Evolutionary conservation across 805 yeast species (phyloP).

Genomic region (Wickerhamiella allomyrinae): DNA sequence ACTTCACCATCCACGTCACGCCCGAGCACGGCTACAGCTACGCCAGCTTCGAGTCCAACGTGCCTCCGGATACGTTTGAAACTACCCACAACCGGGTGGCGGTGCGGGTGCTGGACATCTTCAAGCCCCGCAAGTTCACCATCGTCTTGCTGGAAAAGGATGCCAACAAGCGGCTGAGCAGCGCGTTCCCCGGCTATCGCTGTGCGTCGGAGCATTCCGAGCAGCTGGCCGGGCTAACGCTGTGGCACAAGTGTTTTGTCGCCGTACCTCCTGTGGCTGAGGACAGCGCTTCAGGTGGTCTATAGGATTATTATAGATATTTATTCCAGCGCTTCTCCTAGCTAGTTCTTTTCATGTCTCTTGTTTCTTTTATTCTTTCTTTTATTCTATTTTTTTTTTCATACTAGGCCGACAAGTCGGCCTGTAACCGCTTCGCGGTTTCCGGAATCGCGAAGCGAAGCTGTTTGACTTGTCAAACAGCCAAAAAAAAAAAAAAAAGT

Average conservation of each 20-base stretch:
- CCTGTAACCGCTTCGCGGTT: too few species aligned
- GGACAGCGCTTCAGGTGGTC: not conserved
- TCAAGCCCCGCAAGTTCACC: conserved; percentile 64
- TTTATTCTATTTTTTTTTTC: not conserved
- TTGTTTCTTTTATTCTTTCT: not conserved
- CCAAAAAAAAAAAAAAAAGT: too few species aligned
- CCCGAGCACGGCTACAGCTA: conserved; percentile 92
- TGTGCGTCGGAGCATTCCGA: conserved; percentile 13
- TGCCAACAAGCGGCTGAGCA: not conserved
- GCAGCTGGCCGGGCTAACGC: conserved; percentile 9
- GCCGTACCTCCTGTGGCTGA: too few species aligned
- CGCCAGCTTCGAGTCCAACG: conserved; percentile 90
- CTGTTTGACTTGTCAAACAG: too few species aligned
- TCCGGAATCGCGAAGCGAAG: too few species aligned
- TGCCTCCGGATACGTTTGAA: conserved; percentile 33
- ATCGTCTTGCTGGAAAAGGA: conserved; percentile 24
- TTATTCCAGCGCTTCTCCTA: not conserved
- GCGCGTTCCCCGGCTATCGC: conserved; percentile 6
- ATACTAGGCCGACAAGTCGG: too few species aligned
- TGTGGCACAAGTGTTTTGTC: conserved; percentile 7
- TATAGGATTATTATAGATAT: not conserved
- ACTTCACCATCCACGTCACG: conserved; percentile 82
- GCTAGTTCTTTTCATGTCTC: too few species aligned
- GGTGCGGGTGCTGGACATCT: conserved; percentile 42
- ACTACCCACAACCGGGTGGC: conserved; percentile 41